Conservation (phyloP, 805 yeast species). For the Wickerhamomyces canadensis region DNA sequence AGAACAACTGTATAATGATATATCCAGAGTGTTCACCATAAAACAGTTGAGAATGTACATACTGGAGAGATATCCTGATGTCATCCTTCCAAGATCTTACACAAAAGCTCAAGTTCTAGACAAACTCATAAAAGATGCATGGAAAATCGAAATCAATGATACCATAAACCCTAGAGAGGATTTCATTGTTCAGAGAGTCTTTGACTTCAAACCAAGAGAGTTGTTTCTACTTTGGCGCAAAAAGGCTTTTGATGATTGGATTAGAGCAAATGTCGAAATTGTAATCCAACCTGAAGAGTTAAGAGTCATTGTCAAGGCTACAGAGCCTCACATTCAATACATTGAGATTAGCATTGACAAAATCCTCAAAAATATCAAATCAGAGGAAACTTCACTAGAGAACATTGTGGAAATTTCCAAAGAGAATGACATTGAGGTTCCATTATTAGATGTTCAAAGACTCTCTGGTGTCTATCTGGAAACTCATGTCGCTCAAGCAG, state of each 20-base stretch:
- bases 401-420: conserved; percentile 9
- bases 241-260: conserved; percentile 21
- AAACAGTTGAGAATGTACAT: conserved; percentile 14
- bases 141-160: conserved; percentile 14
- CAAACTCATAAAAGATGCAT: conserved; percentile 9
- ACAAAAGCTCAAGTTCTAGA: conserved; percentile 7
- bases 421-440: conserved; percentile 7
- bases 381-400: conserved; percentile 12
- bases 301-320: conserved; percentile 19
- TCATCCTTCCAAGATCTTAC: background rate
- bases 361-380: conserved; percentile 11
- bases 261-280: conserved; percentile 21
- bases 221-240: conserved; percentile 17
- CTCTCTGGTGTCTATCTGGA: conserved; percentile 20
- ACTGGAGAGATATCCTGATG: conserved; percentile 4
- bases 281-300: conserved; percentile 14
- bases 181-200: conserved; percentile 13
- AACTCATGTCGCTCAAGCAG: background rate
- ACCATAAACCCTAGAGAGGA: conserved; percentile 12
- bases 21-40: conserved; percentile 11
- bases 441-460: conserved; percentile 20
- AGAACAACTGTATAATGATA: conserved; percentile 12
- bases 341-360: conserved; percentile 19
- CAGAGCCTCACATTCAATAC: conserved; percentile 19
- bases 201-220: conserved; percentile 16